Percentiles rank a stretch among this genome's conserved stretches.
Evolutionary conservation across 768 basidiomycete genomes (phyloP).

Genomic region (Naganishia randhawae): DNA sequence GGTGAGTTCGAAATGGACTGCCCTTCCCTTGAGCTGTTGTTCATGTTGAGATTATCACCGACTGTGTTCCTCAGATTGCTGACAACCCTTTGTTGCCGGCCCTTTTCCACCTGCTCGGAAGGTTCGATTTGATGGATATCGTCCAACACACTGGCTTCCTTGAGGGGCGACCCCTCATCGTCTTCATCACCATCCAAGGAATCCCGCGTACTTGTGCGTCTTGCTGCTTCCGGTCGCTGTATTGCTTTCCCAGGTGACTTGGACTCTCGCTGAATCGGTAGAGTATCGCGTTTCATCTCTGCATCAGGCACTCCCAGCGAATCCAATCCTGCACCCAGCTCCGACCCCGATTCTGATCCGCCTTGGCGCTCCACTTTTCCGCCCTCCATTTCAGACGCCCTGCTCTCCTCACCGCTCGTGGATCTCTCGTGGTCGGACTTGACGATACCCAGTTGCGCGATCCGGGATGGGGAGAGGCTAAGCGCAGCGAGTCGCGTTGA

Average conservation of each 20-base stretch:
- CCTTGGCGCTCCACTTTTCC: neutral
- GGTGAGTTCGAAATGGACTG: neutral
- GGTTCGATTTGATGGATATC: neutral
- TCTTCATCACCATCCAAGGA: neutral
- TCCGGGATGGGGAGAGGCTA: constrained; percentile 10
- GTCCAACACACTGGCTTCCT: neutral
- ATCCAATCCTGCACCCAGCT: neutral
- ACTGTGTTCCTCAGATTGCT: neutral
- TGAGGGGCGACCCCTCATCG: neutral
- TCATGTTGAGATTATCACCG: neutral
- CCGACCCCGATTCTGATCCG: neutral
- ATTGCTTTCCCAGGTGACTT: neutral
- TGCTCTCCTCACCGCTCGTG: neutral
- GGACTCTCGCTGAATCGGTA: neutral
- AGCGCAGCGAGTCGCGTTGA: constrained; percentile 9
- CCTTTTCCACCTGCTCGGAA: neutral
- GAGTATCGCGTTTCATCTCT: neutral
- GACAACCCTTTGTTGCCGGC: neutral
- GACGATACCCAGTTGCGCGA: neutral
- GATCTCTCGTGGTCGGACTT: neutral
- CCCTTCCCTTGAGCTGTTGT: neutral
- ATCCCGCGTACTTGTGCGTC: neutral
- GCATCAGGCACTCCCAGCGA: neutral
- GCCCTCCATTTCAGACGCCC: neutral
- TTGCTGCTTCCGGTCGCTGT: neutral